Conservation (phyloP, 371 early-diverging fungal genomes). For the Actinomucor elegans region DNA sequence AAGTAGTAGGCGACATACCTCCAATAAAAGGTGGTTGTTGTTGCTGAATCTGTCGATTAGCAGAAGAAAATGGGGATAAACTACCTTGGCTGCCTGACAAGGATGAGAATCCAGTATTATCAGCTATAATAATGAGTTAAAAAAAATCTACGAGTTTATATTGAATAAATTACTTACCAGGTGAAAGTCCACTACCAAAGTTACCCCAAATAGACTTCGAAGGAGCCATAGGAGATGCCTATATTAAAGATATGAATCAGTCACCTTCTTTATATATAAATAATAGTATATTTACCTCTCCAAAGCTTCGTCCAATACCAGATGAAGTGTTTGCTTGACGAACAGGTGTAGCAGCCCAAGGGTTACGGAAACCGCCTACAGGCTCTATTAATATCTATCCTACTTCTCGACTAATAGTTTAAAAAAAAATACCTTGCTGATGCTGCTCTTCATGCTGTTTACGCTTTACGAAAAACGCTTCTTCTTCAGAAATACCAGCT, state of each 20-base stretch:
- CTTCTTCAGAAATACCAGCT: conserved; percentile 48
- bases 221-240: conserved; percentile 27
- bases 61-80: conserved; percentile 23
- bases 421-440: conserved; percentile 7
- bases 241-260: not conserved
- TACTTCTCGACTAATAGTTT: not conserved
- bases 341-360: conserved; percentile 17
- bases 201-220: conserved; percentile 47
- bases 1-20: conserved; percentile 23
- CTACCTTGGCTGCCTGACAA: conserved; percentile 12
- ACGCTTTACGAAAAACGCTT: conserved; percentile 53
- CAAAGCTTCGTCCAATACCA: conserved; percentile 20
- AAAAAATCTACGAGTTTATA: not conserved
- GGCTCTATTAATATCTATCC: not conserved
- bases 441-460: conserved; percentile 24
- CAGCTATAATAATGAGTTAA: conserved; percentile 10
- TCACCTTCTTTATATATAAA: not conserved
- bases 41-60: conserved; percentile 15
- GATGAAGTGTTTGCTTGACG: conserved; percentile 7
- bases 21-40: conserved; percentile 12
- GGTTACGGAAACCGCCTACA: conserved; percentile 14
- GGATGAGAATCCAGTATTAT: conserved; percentile 19
- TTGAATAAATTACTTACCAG: conserved; percentile 13
- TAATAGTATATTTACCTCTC: conserved; percentile 30
- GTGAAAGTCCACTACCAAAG: conserved; percentile 32